Evolutionary conservation across 768 basidiomycete species (phyloP), one percentile per base, ranked within the genome.

Genomic region (Mrakia blollopis): DNA sequence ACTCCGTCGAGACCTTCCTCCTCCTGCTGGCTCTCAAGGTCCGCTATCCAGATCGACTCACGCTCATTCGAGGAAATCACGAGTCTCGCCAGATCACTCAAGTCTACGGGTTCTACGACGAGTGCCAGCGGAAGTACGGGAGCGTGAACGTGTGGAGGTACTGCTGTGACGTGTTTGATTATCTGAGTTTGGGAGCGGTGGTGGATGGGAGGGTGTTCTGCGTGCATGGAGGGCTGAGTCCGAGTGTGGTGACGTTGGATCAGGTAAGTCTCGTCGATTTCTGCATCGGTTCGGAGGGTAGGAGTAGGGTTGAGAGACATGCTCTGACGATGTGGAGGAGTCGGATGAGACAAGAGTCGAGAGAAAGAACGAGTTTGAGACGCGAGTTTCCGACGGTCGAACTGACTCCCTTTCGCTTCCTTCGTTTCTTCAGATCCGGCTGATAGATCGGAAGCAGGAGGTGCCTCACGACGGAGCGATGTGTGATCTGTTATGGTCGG

Each of bases 381-480:
- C 50, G 50, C 14, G 50, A 9, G 14, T 6, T 52, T 5, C 8
- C 32, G 23, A 28, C 4, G 28, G 21, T 8, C 28, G 63, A 65
- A 14, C 63, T 65, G 32, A 68, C 65, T 14, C 14, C 44, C 14
- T 39, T 16, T n/a, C 37, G 3, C 23, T 37, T 39, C 23, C 10
- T 37, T 5, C 32, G 3, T 37, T 7, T 25, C 35, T 23, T 39
- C 8, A 99, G 82, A 96, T 99, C 79, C 93, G 97, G 78, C 91
- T 93, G 69, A 98, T 99, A 82, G 97, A 99, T 87, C 92, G 97
- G 74, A 94, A 98, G 80, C 97, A 99, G 85, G 97, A 99, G 83
- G 97, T 99, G 3, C 97, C 97, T 7, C 97, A 99, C 84, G 97
- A 99, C 86, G 97, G 97, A 5, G 95, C 97, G n/a, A 99, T 99